Evolutionary conservation across 2,329 filamentous ascomycete genomes (phyloP).

Genomic region (Fusarium setosum): DNA sequence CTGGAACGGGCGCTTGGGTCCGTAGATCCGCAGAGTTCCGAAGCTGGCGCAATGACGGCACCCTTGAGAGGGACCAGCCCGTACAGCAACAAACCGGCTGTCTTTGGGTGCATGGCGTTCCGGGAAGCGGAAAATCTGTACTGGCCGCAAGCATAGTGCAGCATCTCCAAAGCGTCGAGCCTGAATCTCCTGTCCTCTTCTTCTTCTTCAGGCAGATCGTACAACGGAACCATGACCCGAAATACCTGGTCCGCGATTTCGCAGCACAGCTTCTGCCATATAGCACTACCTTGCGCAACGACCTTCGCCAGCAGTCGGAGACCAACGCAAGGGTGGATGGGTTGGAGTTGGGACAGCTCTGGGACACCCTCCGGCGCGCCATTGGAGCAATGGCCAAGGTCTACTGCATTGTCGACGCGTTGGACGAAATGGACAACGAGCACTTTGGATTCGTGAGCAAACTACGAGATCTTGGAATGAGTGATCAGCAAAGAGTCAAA

Average conservation of each 20-base stretch:
- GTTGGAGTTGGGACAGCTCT: neutral
- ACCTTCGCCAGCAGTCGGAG: constrained; percentile 1
- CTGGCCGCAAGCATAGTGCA: constrained; percentile 43
- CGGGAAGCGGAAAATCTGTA: constrained; percentile 53
- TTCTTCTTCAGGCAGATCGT: constrained; percentile 55
- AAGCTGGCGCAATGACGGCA: neutral
- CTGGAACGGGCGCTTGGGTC: constrained; percentile 13
- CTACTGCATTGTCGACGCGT: constrained; percentile 55
- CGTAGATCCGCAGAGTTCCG: neutral
- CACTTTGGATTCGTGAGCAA: constrained; percentile 46
- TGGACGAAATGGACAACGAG: constrained; percentile 58
- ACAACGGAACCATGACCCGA: constrained; percentile 47
- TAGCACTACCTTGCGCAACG: constrained; percentile 44
- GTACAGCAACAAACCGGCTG: neutral
- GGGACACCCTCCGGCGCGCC: neutral
- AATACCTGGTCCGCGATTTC: constrained; percentile 48
- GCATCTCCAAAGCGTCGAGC: neutral
- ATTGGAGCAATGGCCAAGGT: constrained; percentile 25
- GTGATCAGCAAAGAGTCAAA: constrained; percentile 49
- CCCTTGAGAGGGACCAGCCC: neutral
- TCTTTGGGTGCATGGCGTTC: constrained; percentile 44
- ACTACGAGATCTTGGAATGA: constrained; percentile 46
- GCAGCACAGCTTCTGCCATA: constrained; percentile 46
- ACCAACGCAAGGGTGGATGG: neutral
- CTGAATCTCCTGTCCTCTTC: constrained; percentile 45